These are phyloP conservation scores for Calamus simplicifolius DNA, from an alignment of 176 grass and related monocot species.

Conservation along the genomic window DNA sequence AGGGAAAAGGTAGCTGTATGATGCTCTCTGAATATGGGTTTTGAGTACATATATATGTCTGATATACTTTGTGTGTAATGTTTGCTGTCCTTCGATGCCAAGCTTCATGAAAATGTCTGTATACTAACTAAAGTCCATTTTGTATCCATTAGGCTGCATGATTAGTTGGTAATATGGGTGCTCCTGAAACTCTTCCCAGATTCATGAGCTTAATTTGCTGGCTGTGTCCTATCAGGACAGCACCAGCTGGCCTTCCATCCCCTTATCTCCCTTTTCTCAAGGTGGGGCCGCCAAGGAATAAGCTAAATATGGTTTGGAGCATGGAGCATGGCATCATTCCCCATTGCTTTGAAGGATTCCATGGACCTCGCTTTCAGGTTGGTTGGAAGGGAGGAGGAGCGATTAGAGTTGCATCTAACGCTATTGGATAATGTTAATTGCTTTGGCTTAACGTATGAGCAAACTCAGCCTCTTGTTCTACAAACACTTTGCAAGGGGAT, in stretches of 20 bases:
- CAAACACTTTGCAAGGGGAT: not conserved
- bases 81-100: not conserved
- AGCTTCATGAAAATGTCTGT: not conserved
- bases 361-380: not conserved
- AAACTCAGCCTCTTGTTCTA: not conserved
- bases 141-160: not conserved
- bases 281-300: not conserved
- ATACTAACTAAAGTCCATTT: not conserved
- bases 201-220: not conserved
- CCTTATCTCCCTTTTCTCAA: not conserved
- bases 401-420: not conserved
- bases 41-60: slow-evolving; percentile 8
- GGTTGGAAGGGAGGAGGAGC: not conserved
- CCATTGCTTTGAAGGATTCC: slow-evolving; percentile 2
- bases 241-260: not conserved
- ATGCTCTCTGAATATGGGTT: slow-evolving; percentile 3
- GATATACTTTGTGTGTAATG: not conserved
- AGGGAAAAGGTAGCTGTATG: not conserved
- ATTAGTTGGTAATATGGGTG: not conserved
- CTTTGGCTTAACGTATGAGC: not conserved
- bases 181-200: not conserved
- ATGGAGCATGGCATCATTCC: not conserved
- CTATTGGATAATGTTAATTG: not conserved
- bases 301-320: not conserved
- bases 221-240: not conserved